These are phyloP conservation scores for Mycena leptocephala DNA, from an alignment of 768 basidiomycete species.

Conservation along the genomic window DNA sequence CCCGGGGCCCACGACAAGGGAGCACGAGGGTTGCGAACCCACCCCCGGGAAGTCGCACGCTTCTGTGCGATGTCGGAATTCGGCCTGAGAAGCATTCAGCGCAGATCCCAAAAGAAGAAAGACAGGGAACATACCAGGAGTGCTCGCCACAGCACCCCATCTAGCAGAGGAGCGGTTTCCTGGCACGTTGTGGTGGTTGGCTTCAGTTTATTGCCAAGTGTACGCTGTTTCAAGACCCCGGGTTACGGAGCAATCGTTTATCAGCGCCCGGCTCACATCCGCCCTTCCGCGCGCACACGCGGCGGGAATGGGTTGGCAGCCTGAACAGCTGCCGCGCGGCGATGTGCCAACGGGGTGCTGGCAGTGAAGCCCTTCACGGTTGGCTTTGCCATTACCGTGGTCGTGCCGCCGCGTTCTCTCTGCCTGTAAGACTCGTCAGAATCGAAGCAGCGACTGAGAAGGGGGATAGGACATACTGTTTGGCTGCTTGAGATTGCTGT, in stretches of 20 bases:
- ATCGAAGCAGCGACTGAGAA: too few relatives aligned
- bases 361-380: not conserved
- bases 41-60: not conserved
- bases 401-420: too few relatives aligned
- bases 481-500: too few relatives aligned
- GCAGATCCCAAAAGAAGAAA: not conserved
- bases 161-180: not conserved
- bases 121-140: not conserved
- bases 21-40: conserved; percentile 16
- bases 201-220: too few relatives aligned
- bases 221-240: too few relatives aligned
- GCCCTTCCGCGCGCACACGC: too few relatives aligned
- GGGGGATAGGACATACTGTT: too few relatives aligned
- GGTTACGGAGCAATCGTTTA: not conserved
- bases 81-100: not conserved
- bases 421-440: too few relatives aligned
- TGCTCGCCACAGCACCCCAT: not conserved
- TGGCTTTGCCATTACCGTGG: too few relatives aligned
- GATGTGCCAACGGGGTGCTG: not conserved
- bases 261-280: not conserved
- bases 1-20: not conserved
- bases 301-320: not conserved
- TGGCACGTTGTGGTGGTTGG: too few relatives aligned
- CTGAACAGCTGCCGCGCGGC: too few relatives aligned
- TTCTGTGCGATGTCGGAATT: not conserved